Conservation (phyloP, 1,139 yeast genomes). For the Pichia sp. region DNA sequence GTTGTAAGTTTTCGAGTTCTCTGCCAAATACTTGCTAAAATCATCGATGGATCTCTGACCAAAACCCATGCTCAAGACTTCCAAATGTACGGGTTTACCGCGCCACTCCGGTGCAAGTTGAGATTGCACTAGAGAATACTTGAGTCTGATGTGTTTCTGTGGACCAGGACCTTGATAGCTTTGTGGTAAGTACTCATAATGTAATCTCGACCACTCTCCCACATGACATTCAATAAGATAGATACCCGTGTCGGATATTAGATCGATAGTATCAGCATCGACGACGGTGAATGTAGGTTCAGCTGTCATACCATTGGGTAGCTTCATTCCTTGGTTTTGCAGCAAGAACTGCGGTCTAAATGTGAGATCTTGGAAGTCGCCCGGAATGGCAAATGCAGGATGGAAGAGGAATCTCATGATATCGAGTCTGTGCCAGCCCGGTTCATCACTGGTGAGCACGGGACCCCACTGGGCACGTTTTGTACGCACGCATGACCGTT, state of each 20-base stretch:
- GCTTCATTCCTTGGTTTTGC: conserved; percentile 25
- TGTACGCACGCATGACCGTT: conserved; percentile 50
- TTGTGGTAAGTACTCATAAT: conserved; percentile 51
- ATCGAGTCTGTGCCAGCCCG: conserved; percentile 86
- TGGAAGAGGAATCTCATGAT: conserved; percentile 71
- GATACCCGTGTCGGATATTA: conserved; percentile 58
- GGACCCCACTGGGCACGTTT: conserved; percentile 38
- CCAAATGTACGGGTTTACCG: conserved; percentile 37
- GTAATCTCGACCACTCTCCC: conserved; percentile 60
- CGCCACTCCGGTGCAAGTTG: conserved; percentile 37
- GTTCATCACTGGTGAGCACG: conserved; percentile 56
- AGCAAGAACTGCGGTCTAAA: conserved; percentile 20
- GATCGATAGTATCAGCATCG: conserved; percentile 39
- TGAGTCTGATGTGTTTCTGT: conserved; percentile 42
- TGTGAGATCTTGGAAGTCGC: conserved; percentile 37
- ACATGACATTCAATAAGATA: conserved; percentile 60
- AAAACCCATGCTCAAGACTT: conserved; percentile 42
- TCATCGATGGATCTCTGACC: conserved; percentile 33
- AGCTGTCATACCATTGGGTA: conserved; percentile 13
- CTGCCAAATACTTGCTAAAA: conserved; percentile 31
- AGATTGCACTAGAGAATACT: conserved; percentile 38
- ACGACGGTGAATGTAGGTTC: conserved; percentile 23
- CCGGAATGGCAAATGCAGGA: conserved; percentile 67
- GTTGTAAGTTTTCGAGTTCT: conserved; percentile 12
- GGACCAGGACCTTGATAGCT: conserved; percentile 55